A percentile compares a stretch with the other conserved stretches of the same genome.
phyloP scores from a whole-genome alignment of 2,329 filamentous ascomycete genomes.

The Ceratocystis diversiconidia region DNA sequence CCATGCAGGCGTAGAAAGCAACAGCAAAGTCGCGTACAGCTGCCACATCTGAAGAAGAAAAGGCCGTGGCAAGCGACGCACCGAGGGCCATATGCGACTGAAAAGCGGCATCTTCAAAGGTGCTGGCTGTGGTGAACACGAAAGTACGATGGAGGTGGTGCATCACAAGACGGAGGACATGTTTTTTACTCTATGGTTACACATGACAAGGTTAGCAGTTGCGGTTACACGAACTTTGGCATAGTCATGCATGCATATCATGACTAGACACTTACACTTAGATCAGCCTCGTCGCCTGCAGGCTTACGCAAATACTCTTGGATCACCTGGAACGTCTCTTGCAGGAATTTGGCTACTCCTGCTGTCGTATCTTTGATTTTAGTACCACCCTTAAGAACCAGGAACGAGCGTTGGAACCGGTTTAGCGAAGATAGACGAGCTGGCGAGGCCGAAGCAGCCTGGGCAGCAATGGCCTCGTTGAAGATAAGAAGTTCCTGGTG shows the following conservation, averaged over 20 bases:
- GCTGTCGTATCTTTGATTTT: slow-evolving; percentile 49
- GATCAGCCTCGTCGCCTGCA: not conserved
- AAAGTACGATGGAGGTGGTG: slow-evolving; percentile 44
- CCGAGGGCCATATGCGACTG: slow-evolving; percentile 47
- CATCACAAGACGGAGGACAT: slow-evolving; percentile 28
- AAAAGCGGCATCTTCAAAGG: slow-evolving; percentile 49
- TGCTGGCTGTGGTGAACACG: slow-evolving; percentile 29
- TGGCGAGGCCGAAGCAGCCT: slow-evolving; percentile 31
- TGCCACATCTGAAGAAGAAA: slow-evolving; percentile 1
- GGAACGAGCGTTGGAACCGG: slow-evolving; percentile 45
- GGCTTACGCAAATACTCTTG: slow-evolving; percentile 30
- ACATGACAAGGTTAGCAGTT: not conserved
- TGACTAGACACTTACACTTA: slow-evolving; percentile 12
- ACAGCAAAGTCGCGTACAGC: slow-evolving; percentile 26
- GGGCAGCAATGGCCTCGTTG: slow-evolving; percentile 29
- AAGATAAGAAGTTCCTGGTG: slow-evolving; percentile 32
- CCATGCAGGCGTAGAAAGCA: slow-evolving; percentile 30
- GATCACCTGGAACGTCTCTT: slow-evolving; percentile 26
- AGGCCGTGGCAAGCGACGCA: slow-evolving; percentile 1
- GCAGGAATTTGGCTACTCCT: slow-evolving; percentile 38
- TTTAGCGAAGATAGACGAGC: slow-evolving; percentile 41
- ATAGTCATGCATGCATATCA: not conserved
- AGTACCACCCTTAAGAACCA: slow-evolving; percentile 39
- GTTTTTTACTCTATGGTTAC: slow-evolving; percentile 15
- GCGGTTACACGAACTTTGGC: not conserved